Evolutionary conservation across 2,329 filamentous ascomycete species (phyloP).

Genomic region (Neopestalotiopsis sp.): DNA sequence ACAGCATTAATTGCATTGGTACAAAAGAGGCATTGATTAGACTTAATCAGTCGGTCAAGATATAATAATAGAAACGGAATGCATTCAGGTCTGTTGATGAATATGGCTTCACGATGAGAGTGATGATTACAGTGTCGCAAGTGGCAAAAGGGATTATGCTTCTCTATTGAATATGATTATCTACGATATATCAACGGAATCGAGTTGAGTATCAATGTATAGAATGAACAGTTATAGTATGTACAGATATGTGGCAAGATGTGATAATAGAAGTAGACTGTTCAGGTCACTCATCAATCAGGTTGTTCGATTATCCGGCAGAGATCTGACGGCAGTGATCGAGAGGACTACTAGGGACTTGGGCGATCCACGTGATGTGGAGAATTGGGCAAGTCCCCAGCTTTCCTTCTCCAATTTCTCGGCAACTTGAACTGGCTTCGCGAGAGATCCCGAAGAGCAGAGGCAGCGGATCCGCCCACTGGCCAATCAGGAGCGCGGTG

Average conservation of each 20-base stretch:
- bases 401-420: slow-evolving; percentile 15
- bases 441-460: slow-evolving; percentile 13
- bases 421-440: slow-evolving; percentile 9
- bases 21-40: slow-evolving; percentile 2
- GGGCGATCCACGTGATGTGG: slow-evolving; percentile 13
- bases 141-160: too few relatives aligned
- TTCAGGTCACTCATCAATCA: neutral
- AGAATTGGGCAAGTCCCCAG: neutral
- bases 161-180: too few relatives aligned
- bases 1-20: slow-evolving; percentile 20
- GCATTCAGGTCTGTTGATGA: neutral
- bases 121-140: too few relatives aligned
- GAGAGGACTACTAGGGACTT: neutral
- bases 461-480: neutral
- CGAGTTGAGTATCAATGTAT: too few relatives aligned
- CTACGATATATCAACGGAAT: too few relatives aligned
- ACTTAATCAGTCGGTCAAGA: neutral
- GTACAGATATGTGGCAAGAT: too few relatives aligned
- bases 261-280: too few relatives aligned
- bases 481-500: neutral
- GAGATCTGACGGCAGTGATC: neutral
- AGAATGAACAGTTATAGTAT: too few relatives aligned
- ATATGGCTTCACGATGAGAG: too few relatives aligned
- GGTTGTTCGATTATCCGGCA: neutral
- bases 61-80: neutral